A percentile compares a stretch with the other conserved stretches of the same genome.
Conservation (phyloP, 352 stramenopile genomes). For the Saprolegnia diclina region DNA sequence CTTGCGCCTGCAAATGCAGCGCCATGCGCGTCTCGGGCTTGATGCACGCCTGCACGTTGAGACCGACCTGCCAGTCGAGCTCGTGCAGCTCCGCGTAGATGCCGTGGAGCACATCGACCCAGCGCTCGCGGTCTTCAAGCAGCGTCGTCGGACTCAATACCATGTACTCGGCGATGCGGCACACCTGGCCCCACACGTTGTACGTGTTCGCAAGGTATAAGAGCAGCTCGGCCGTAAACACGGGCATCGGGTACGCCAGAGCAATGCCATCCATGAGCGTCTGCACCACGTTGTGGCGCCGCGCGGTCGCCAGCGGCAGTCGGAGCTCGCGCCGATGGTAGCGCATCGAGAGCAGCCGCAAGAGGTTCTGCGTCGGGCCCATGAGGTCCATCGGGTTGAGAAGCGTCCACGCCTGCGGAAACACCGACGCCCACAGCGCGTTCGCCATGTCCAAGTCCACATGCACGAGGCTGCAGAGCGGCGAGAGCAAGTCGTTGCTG, state of each 20-base stretch:
- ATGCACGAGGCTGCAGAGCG: slow-evolving; percentile 65
- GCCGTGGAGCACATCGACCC: slow-evolving; percentile 76
- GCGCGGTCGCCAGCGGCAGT: slow-evolving; percentile 47
- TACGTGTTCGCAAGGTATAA: slow-evolving; percentile 77
- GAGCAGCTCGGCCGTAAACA: slow-evolving; percentile 79
- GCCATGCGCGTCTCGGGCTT: slow-evolving; percentile 67
- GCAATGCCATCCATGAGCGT: slow-evolving; percentile 77
- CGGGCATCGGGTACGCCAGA: slow-evolving; percentile 46
- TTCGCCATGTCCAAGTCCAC: slow-evolving; percentile 81
- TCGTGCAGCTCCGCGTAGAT: slow-evolving; percentile 87
- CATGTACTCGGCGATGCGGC: slow-evolving; percentile 76
- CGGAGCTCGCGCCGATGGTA: slow-evolving; percentile 85
- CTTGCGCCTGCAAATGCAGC: slow-evolving; percentile 72
- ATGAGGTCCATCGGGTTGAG: slow-evolving; percentile 46
- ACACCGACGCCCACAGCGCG: slow-evolving; percentile 76
- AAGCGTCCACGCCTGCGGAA: slow-evolving; percentile 31
- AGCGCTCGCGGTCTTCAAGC: slow-evolving; percentile 67
- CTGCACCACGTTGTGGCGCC: slow-evolving; percentile 79
- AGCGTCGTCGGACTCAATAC: slow-evolving; percentile 63
- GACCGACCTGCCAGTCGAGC: slow-evolving; percentile 67
- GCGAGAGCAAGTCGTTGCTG: slow-evolving; percentile 39
- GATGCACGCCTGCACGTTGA: slow-evolving; percentile 70
- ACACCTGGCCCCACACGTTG: slow-evolving; percentile 69
- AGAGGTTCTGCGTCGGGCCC: slow-evolving; percentile 50
- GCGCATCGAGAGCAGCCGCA: slow-evolving; percentile 78